Evolutionary conservation across 169 alveolate species (phyloP), one percentile per base, ranked within the genome.

Genomic region (Eimeria maxima): DNA sequence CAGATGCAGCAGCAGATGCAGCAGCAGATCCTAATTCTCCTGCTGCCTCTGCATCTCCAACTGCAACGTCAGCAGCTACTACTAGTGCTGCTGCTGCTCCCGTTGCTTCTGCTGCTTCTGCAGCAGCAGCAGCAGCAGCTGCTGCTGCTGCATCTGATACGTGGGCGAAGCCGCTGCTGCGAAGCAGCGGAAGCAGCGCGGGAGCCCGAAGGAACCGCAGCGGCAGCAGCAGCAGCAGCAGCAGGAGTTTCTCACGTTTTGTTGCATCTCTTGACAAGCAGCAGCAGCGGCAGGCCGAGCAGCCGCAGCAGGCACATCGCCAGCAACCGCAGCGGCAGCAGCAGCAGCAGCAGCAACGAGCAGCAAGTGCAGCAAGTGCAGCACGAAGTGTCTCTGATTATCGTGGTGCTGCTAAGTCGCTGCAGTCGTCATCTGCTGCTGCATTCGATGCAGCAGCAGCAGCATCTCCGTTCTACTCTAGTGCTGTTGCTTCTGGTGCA

Each of bases 141-240:
- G n/a, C n/a, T n/a, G n/a, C n/a, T n/a, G n/a, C n/a, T n/a, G n/a
- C n/a, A n/a, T n/a, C n/a, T n/a, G n/a, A n/a, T n/a, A n/a, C n/a
- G n/a, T n/a, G n/a, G n/a, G n/a, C n/a, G n/a, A n/a, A n/a, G n/a
- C n/a, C n/a, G n/a, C n/a, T n/a, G n/a, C n/a, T n/a, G n/a, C n/a
- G n/a, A n/a, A n/a, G n/a, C n/a, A n/a, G n/a, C n/a, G n/a, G n/a
- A n/a, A n/a, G 84, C 84, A 73, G 84, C 22, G 47, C 84, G n/a
- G 45, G 53, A 7, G 53, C 84, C 53, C 84, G 76, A 29, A 16
- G 84, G 5, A 18, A 42, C 29, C 24, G 16, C 83, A 20, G 84
- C 55, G 29, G 84, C 84, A 73, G 84, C 84, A 73, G 53, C n/a
- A 73, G 53, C 45, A 14, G 84, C 55, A 73, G 76, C 76, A 65